Conservation (phyloP, 1,139 yeast species). For the Debaryomyces fabryi region DNA sequence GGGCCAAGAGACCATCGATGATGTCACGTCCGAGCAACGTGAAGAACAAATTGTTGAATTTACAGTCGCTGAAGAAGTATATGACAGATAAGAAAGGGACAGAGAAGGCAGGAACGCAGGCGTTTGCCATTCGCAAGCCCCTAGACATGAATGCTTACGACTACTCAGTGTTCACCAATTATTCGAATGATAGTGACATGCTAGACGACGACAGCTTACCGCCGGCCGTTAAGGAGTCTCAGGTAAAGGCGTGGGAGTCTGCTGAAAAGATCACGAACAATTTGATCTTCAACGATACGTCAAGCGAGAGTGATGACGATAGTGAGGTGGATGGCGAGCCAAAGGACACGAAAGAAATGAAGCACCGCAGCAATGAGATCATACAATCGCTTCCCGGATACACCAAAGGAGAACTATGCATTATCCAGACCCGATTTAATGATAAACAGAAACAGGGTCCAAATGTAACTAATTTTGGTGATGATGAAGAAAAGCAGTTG, state of each 20-base stretch:
- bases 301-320: slow-evolving; percentile 21
- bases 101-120: neutral
- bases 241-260: slow-evolving; percentile 51
- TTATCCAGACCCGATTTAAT: slow-evolving; percentile 17
- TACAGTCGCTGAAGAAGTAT: slow-evolving; percentile 27
- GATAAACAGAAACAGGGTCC: slow-evolving; percentile 13
- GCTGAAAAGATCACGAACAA: slow-evolving; percentile 44
- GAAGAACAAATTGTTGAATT: slow-evolving; percentile 32
- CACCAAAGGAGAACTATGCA: slow-evolving; percentile 39
- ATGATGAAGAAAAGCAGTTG: slow-evolving; percentile 33
- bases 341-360: slow-evolving; percentile 19
- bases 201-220: slow-evolving; percentile 25
- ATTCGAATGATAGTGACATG: slow-evolving; percentile 23
- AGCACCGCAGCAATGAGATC: slow-evolving; percentile 12
- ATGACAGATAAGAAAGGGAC: neutral
- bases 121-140: slow-evolving; percentile 16
- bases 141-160: slow-evolving; percentile 26
- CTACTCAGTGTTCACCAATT: slow-evolving; percentile 29
- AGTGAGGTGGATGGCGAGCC: slow-evolving; percentile 28
- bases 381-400: slow-evolving; percentile 44
- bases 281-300: slow-evolving; percentile 39
- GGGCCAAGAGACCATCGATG: slow-evolving; percentile 14
- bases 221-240: slow-evolving; percentile 37
- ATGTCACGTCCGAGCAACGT: slow-evolving; percentile 23
- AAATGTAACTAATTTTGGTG: slow-evolving; percentile 13